phyloP scores from a whole-genome alignment of 768 basidiomycete species.

The Boletales sp. region DNA sequence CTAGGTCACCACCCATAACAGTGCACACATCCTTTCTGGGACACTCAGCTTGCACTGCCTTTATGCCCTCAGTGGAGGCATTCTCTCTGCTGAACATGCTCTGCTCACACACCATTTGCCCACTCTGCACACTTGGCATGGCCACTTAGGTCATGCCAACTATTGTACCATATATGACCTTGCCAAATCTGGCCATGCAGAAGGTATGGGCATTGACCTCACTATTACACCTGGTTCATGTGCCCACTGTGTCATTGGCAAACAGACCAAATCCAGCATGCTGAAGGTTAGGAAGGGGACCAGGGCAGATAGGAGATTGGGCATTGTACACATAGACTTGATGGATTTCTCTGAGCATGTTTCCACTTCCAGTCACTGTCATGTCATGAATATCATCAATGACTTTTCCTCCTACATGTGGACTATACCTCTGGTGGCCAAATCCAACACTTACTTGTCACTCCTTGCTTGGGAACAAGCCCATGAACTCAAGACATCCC shows the following conservation, averaged over 20 bases:
- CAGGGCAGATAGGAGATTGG: neutral
- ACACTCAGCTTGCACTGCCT: neutral
- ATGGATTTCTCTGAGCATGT: slow-evolving; percentile 13
- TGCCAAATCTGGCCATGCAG: slow-evolving; percentile 1
- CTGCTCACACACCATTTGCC: neutral
- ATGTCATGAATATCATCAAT: slow-evolving; percentile 8
- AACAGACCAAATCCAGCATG: slow-evolving; percentile 31
- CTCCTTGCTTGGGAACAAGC: slow-evolving; percentile 30
- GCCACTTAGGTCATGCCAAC: slow-evolving; percentile 13
- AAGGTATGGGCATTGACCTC: slow-evolving; percentile 3
- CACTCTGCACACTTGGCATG: no score
- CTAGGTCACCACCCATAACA: neutral
- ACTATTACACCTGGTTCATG: slow-evolving; percentile 22
- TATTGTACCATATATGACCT: slow-evolving; percentile 18
- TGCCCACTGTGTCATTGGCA: slow-evolving; percentile 36
- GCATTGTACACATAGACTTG: slow-evolving; percentile 27
- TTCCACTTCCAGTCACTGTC: neutral
- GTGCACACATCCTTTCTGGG: neutral
- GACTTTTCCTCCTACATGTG: slow-evolving; percentile 20
- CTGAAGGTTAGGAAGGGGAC: no score
- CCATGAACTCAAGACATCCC: neutral
- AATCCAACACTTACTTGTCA: slow-evolving; percentile 19
- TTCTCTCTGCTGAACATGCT: slow-evolving; percentile 12
- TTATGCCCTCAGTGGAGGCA: neutral
- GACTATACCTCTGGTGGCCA: slow-evolving; percentile 31